phyloP scores from a whole-genome alignment of 352 stramenopile genomes.

The Globisporangium okanoganense region DNA sequence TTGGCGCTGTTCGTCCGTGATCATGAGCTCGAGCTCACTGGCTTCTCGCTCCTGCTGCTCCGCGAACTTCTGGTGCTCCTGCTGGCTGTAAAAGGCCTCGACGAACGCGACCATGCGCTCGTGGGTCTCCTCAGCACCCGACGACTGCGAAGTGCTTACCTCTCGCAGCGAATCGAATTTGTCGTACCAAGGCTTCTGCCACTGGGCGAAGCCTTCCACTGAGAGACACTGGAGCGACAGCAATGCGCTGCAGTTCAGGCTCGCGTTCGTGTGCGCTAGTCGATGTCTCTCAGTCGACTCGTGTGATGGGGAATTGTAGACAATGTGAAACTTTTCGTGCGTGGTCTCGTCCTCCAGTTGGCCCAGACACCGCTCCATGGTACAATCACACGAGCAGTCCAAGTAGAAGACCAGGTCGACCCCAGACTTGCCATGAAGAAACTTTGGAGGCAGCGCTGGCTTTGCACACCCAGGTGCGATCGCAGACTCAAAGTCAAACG shows the following conservation, averaged over 20 bases:
- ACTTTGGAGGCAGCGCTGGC: constrained; percentile 31
- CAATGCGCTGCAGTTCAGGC: constrained; percentile 36
- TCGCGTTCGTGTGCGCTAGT: constrained; percentile 46
- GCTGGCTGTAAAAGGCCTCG: constrained; percentile 24
- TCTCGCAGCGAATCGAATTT: constrained; percentile 51
- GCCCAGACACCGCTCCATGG: constrained; percentile 60
- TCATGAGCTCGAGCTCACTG: constrained; percentile 23
- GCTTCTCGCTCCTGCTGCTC: constrained; percentile 29
- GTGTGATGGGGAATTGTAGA: constrained; percentile 37
- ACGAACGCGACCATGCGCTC: constrained; percentile 30
- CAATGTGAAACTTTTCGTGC: constrained; percentile 38
- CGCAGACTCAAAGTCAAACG: constrained; percentile 50
- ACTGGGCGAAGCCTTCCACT: constrained; percentile 18
- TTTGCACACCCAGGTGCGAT: constrained; percentile 40
- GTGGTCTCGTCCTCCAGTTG: constrained; percentile 49
- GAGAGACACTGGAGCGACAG: constrained; percentile 51
- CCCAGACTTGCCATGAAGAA: constrained; percentile 63
- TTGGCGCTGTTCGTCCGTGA: constrained; percentile 37
- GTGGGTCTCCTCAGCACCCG: constrained; percentile 28
- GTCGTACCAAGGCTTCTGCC: constrained; percentile 37
- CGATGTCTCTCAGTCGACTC: constrained; percentile 52
- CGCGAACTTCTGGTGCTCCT: constrained; percentile 8
- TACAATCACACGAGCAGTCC: constrained; percentile 24
- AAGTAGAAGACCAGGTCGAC: constrained; percentile 74
- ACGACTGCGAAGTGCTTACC: constrained; percentile 8